Evolutionary conservation across 2,329 filamentous ascomycete species (phyloP).

Genomic region (Fusarium xyrophilum): DNA sequence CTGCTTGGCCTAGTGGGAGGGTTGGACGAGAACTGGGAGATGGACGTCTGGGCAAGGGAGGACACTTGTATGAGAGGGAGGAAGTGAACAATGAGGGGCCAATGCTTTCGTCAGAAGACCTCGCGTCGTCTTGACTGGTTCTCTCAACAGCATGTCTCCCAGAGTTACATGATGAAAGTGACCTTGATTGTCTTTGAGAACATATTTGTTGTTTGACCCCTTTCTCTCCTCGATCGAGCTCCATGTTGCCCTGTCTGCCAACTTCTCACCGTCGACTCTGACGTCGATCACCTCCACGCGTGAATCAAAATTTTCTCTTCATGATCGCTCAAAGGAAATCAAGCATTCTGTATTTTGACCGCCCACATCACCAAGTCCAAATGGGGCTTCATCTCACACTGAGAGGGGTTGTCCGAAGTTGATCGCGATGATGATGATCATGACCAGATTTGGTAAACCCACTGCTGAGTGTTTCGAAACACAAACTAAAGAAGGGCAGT

Average conservation of each 20-base stretch:
- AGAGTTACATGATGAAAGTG: not conserved
- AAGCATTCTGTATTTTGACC: not conserved
- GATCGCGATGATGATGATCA: slow-evolving; percentile 7
- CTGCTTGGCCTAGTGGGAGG: not conserved
- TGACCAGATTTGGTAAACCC: not conserved
- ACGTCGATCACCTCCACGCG: not conserved
- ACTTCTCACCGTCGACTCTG: not conserved
- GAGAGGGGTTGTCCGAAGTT: not conserved
- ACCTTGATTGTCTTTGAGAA: not conserved
- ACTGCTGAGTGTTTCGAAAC: not conserved
- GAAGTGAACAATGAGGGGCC: slow-evolving; percentile 10
- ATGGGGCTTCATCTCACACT: not conserved
- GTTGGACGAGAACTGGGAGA: slow-evolving; percentile 2
- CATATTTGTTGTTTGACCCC: not conserved
- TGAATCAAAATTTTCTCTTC: not conserved
- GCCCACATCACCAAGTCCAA: not conserved
- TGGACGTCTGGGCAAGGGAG: slow-evolving; percentile 22
- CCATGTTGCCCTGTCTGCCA: not conserved
- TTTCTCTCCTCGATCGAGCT: not conserved
- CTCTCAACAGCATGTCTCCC: not conserved
- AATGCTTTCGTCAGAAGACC: slow-evolving; percentile 14
- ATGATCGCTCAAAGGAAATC: not conserved
- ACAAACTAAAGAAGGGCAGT: not conserved
- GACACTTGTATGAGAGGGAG: slow-evolving; percentile 24
- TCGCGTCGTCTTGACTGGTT: slow-evolving; percentile 1